phyloP scores from a whole-genome alignment of 2,329 filamentous ascomycete species.

The Grosmannia clavigera region DNA sequence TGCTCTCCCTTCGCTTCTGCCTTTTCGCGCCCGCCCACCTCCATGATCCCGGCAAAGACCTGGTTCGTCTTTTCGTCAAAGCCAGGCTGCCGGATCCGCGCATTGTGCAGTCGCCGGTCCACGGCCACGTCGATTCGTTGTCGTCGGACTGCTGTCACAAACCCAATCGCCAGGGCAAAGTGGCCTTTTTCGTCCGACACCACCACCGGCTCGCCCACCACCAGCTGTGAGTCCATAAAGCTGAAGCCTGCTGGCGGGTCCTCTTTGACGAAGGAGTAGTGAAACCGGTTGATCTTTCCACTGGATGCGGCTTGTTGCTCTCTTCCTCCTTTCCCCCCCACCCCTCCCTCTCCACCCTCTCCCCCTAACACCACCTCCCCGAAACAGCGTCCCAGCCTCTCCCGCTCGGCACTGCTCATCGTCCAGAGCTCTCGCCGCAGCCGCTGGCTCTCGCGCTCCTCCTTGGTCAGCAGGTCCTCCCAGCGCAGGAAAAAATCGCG shows the following conservation, averaged over 20 bases:
- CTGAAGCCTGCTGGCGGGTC: slow-evolving; percentile 50
- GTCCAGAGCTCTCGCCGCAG: slow-evolving; percentile 89
- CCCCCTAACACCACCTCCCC: slow-evolving; percentile 74
- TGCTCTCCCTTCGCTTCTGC: slow-evolving; percentile 11
- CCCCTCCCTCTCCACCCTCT: slow-evolving; percentile 21
- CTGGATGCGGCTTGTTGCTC: slow-evolving; percentile 29
- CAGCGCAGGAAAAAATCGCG: slow-evolving; percentile 85
- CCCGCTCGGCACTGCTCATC: slow-evolving; percentile 79
- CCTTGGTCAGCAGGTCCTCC: slow-evolving; percentile 85
- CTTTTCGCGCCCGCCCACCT: slow-evolving; percentile 34
- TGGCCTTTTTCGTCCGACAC: slow-evolving; percentile 91
- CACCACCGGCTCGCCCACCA: slow-evolving; percentile 83
- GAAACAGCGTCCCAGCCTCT: slow-evolving; percentile 83
- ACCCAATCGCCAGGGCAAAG: slow-evolving; percentile 88
- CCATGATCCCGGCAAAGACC: slow-evolving; percentile 83
- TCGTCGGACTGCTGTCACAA: slow-evolving; percentile 65
- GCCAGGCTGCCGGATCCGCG: slow-evolving; percentile 58
- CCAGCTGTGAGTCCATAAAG: slow-evolving; percentile 83
- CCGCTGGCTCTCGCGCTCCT: slow-evolving; percentile 82
- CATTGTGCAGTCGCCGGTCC: slow-evolving; percentile 79
- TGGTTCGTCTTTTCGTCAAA: slow-evolving; percentile 74
- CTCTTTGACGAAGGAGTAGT: slow-evolving; percentile 73
- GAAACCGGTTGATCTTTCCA: slow-evolving; percentile 81
- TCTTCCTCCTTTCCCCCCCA: slow-evolving; percentile 57
- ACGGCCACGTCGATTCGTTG: slow-evolving; percentile 76